These are phyloP conservation scores for Cucurbita pepo DNA, from an alignment of 306 rosid species.

Conservation along the genomic window DNA sequence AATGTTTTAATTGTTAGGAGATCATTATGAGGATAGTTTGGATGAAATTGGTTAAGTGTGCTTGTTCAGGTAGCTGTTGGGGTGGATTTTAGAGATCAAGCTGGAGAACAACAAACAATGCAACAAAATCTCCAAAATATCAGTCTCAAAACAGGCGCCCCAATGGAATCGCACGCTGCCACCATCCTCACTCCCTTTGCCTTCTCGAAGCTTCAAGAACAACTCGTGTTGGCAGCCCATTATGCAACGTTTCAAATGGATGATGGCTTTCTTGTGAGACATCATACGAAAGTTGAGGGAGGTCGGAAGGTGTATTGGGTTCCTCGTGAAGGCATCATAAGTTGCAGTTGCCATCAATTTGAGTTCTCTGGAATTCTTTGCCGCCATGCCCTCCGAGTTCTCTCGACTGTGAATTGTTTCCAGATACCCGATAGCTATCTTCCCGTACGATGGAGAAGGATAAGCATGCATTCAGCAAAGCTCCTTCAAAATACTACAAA, in stretches of 20 bases:
- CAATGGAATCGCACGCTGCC: constrained; percentile 96
- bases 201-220: constrained; percentile 90
- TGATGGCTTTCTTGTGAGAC: constrained; percentile 85
- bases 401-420: constrained; percentile 88
- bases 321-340: constrained; percentile 70
- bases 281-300: constrained; percentile 83
- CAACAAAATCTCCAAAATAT: constrained; percentile 97
- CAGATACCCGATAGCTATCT: constrained; percentile 87
- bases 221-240: constrained; percentile 93
- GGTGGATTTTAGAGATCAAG: constrained; percentile 91
- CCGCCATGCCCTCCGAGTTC: constrained; percentile 81
- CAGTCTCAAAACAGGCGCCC: constrained; percentile 92
- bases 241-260: constrained; percentile 81
- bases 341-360: constrained; percentile 89
- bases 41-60: constrained; percentile 5
- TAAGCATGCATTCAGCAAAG: constrained; percentile 52
- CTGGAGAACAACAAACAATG: constrained; percentile 97
- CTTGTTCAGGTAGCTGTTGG: constrained; percentile 73
- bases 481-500: constrained; percentile 34
- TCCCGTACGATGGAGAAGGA: constrained; percentile 84
- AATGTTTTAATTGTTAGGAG: not conserved
- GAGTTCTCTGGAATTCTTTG: constrained; percentile 93
- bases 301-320: constrained; percentile 76
- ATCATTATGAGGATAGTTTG: not conserved
- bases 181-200: constrained; percentile 76